Evolutionary conservation across 2,329 filamentous ascomycete species (phyloP).

Genomic region (Ophiostoma novo-ulmi): DNA sequence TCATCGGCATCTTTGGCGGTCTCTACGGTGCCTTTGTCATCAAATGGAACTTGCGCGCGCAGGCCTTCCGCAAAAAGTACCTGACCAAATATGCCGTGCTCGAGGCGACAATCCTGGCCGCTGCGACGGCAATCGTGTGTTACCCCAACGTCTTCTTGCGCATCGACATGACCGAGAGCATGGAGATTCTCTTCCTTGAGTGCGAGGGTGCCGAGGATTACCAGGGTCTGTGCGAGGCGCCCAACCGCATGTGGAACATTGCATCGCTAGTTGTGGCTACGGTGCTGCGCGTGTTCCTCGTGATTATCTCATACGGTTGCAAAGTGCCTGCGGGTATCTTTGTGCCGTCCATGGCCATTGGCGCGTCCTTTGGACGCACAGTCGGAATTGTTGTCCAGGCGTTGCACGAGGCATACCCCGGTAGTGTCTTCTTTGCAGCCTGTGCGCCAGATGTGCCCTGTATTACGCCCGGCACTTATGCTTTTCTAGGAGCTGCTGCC

Average conservation of each 20-base stretch:
- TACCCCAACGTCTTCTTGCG: slow-evolving; percentile 93
- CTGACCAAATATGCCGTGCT: slow-evolving; percentile 76
- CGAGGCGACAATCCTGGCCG: slow-evolving; percentile 78
- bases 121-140: slow-evolving; percentile 82
- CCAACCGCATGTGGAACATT: slow-evolving; percentile 73
- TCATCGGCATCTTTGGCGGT: slow-evolving; percentile 88
- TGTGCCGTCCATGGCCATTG: slow-evolving; percentile 95
- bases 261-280: slow-evolving; percentile 74
- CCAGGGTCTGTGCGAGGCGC: slow-evolving; percentile 75
- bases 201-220: slow-evolving; percentile 88
- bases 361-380: slow-evolving; percentile 86
- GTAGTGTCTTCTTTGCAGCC: slow-evolving; percentile 77
- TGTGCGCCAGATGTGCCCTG: slow-evolving; percentile 90
- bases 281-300: slow-evolving; percentile 71
- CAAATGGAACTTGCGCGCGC: slow-evolving; percentile 89
- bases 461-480: slow-evolving; percentile 96
- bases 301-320: slow-evolving; percentile 94
- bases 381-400: slow-evolving; percentile 93
- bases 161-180: slow-evolving; percentile 99
- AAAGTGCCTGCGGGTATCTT: slow-evolving; percentile 98
- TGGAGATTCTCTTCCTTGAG: slow-evolving; percentile 95
- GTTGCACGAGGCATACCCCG: slow-evolving; percentile 76
- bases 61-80: slow-evolving; percentile 92
- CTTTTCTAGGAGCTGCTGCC: slow-evolving; percentile 86
- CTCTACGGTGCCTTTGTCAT: slow-evolving; percentile 96